phyloP scores from a whole-genome alignment of 225 moss, liverwort and hornwort genomes.

The Takakia lepidozioides region DNA sequence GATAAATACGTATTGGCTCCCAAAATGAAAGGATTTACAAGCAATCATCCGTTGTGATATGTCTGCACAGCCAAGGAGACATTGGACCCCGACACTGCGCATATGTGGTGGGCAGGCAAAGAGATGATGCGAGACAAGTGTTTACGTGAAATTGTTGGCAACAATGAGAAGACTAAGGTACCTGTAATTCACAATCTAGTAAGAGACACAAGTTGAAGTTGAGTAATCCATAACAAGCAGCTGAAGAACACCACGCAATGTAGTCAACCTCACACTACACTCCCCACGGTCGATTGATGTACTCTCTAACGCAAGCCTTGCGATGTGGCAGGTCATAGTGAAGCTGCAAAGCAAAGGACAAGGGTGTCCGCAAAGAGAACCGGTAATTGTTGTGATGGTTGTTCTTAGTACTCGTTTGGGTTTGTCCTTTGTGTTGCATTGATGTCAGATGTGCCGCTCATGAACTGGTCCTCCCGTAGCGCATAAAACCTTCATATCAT shows the following conservation, averaged over 20 bases:
- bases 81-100: constrained; percentile 55
- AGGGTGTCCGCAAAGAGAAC: constrained; percentile 70
- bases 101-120: constrained; percentile 94
- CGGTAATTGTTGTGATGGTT: constrained; percentile 21
- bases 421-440: not conserved
- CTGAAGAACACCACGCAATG: too few species aligned
- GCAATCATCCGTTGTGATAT: too few species aligned
- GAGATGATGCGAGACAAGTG: constrained; percentile 68
- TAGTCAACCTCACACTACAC: too few species aligned
- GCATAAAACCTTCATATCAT: not conserved
- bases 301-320: too few species aligned
- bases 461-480: not conserved
- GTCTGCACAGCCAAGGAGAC: too few species aligned
- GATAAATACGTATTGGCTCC: too few species aligned
- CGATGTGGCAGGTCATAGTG: constrained; percentile 53
- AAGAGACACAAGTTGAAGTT: too few species aligned
- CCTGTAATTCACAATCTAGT: too few species aligned
- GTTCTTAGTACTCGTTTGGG: not conserved
- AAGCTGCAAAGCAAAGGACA: constrained; percentile 66
- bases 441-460: not conserved
- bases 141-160: constrained; percentile 60
- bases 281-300: too few species aligned
- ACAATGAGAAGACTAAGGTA: constrained; percentile 98
- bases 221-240: too few species aligned
- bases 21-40: too few species aligned